Evolutionary conservation across 1,284 basidiomycete species (phyloP).

Genomic region (Kalmanozyma brasiliensis): DNA sequence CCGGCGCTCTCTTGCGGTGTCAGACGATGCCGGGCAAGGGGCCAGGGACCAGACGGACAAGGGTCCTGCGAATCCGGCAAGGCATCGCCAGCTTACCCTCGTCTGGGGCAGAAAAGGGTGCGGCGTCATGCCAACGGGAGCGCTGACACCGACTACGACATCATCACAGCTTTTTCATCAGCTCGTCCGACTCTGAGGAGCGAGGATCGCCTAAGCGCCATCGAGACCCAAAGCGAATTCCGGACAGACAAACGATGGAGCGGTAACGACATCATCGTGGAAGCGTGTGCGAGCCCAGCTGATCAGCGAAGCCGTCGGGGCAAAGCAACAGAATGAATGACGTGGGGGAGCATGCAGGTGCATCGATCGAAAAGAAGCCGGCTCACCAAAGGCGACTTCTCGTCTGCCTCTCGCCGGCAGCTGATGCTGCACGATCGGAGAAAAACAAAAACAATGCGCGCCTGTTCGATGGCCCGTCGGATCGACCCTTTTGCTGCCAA

Average conservation of each 20-base stretch:
- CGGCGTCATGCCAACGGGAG: too few species aligned
- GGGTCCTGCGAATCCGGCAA: background rate
- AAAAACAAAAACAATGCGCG: too few species aligned
- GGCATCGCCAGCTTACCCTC: background rate
- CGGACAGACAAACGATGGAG: too few species aligned
- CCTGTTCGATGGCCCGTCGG: too few species aligned
- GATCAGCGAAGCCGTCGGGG: background rate
- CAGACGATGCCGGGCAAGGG: too few species aligned
- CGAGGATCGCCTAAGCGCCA: background rate
- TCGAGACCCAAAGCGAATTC: too few species aligned
- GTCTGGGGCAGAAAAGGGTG: background rate
- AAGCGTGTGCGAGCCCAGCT: too few species aligned
- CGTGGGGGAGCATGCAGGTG: slow-evolving; percentile 16
- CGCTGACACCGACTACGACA: background rate
- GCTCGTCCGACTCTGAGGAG: background rate
- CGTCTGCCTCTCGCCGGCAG: too few species aligned
- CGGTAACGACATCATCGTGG: too few species aligned
- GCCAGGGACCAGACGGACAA: background rate
- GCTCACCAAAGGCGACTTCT: background rate
- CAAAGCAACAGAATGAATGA: slow-evolving; percentile 8
- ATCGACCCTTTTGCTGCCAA: too few species aligned
- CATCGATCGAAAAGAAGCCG: slow-evolving; percentile 25
- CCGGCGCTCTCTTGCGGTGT: too few species aligned
- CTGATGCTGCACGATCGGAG: too few species aligned
- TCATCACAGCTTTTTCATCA: background rate